A percentile compares a stretch with the other conserved stretches of the same genome.
These are phyloP conservation scores for Populus hybrid DNA, from an alignment of 441 rosid species.

Conservation along the genomic window DNA sequence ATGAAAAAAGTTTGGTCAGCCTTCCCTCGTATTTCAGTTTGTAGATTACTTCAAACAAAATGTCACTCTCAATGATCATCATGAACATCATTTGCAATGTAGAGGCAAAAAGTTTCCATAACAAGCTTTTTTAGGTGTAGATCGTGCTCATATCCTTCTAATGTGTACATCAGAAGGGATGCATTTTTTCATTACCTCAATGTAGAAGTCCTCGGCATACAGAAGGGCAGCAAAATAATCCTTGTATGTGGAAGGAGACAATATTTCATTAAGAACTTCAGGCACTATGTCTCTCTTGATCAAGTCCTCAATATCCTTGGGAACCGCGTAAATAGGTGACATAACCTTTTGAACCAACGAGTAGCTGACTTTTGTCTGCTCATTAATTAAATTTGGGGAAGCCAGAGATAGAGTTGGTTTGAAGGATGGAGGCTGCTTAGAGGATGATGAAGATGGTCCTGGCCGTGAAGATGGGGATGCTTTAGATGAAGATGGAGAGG, in stretches of 20 bases:
- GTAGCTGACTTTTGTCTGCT: slow-evolving; percentile 5
- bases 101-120: background rate
- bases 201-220: slow-evolving; percentile 38
- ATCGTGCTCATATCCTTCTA: background rate
- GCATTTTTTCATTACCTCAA: slow-evolving; percentile 22
- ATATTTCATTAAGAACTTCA: slow-evolving; percentile 21
- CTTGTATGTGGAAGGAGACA: slow-evolving; percentile 33
- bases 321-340: slow-evolving; percentile 19
- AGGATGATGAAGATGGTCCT: slow-evolving; percentile 1
- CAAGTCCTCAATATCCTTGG: slow-evolving; percentile 22
- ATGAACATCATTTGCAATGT: background rate
- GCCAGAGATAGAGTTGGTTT: slow-evolving; percentile 20
- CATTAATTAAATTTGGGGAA: background rate
- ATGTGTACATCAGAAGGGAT: background rate
- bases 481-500: background rate
- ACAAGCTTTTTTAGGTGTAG: background rate
- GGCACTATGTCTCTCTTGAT: slow-evolving; percentile 29
- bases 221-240: slow-evolving; percentile 40
- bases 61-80: background rate
- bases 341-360: slow-evolving; percentile 14
- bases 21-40: background rate
- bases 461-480: background rate
- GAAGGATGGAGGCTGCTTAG: slow-evolving; percentile 4
- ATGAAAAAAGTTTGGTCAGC: background rate
- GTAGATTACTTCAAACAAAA: background rate